These are phyloP conservation scores for Groenewaldozyma auringiensis DNA, from an alignment of 1,139 yeast species.

Conservation along the genomic window DNA sequence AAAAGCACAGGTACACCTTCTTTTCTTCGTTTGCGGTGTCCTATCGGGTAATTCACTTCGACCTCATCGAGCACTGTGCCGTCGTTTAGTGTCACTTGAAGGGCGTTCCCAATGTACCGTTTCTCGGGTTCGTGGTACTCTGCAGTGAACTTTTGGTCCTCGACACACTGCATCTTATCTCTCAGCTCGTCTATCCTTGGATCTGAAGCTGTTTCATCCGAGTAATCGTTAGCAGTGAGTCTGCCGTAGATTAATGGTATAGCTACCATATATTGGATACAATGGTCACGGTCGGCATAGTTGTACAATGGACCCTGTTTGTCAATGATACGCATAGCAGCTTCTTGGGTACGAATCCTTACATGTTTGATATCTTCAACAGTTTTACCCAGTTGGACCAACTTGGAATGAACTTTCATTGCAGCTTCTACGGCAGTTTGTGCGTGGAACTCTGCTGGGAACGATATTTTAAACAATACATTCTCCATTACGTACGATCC, in stretches of 20 bases:
- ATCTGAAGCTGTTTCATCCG: constrained; percentile 43
- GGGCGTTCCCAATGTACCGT: constrained; percentile 50
- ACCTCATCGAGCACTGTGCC: constrained; percentile 48
- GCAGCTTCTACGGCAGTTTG: constrained; percentile 59
- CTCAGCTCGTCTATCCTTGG: constrained; percentile 47
- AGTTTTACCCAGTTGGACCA: constrained; percentile 37
- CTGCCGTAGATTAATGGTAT: constrained; percentile 48
- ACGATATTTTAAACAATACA: constrained; percentile 50
- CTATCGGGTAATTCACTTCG: constrained; percentile 49
- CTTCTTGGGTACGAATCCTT: constrained; percentile 50
- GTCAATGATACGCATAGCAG: constrained; percentile 52
- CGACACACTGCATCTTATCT: constrained; percentile 47
- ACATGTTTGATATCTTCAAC: constrained; percentile 43
- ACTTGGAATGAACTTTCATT: constrained; percentile 36
- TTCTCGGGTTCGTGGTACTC: constrained; percentile 52
- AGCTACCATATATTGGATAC: constrained; percentile 56
- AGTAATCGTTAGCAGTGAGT: constrained; percentile 49
- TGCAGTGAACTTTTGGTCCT: constrained; percentile 40
- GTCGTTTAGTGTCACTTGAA: constrained; percentile 44
- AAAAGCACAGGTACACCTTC: constrained; percentile 51
- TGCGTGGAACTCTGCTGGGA: constrained; percentile 64
- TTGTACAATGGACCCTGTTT: constrained; percentile 51
- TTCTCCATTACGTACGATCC: constrained; percentile 60
- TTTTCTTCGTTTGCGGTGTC: constrained; percentile 49
- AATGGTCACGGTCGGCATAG: constrained; percentile 57